Evolutionary conservation across 1,284 basidiomycete genomes (phyloP).

Genomic region (Boletus smithii): DNA sequence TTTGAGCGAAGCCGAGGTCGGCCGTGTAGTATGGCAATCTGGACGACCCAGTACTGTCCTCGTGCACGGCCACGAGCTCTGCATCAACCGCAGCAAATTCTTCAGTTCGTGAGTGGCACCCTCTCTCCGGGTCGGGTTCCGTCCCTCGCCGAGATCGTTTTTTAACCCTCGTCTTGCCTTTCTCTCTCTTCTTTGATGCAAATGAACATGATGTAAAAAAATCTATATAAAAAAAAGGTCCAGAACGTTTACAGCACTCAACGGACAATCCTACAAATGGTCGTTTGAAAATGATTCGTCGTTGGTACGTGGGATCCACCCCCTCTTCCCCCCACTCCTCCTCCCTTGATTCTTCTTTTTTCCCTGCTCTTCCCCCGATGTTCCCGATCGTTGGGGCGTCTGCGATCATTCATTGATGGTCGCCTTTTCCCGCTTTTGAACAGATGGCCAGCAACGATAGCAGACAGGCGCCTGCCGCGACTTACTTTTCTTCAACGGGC

Average conservation of each 20-base stretch:
- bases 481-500: slow-evolving; percentile 24
- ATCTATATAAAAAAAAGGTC: slow-evolving; percentile 26
- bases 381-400: not conserved
- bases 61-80: slow-evolving; percentile 30
- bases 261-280: slow-evolving; percentile 36
- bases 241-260: slow-evolving; percentile 34
- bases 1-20: slow-evolving; percentile 26
- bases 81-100: slow-evolving; percentile 23
- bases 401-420: slow-evolving; percentile 5
- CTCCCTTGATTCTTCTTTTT: not conserved
- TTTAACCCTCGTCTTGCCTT: slow-evolving; percentile 10
- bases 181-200: slow-evolving; percentile 4
- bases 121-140: not conserved
- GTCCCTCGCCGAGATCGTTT: not conserved
- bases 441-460: slow-evolving; percentile 35
- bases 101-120: slow-evolving; percentile 31
- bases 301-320: slow-evolving; percentile 24
- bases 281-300: slow-evolving; percentile 34
- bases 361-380: not conserved
- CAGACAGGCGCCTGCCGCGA: slow-evolving; percentile 34
- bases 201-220: not conserved
- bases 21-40: slow-evolving; percentile 31
- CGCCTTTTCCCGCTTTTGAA: not conserved
- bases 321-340: not conserved
- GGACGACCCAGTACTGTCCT: slow-evolving; percentile 29